Evolutionary conservation across 1,139 yeast genomes (phyloP).

Genomic region (Candida albicans): DNA sequence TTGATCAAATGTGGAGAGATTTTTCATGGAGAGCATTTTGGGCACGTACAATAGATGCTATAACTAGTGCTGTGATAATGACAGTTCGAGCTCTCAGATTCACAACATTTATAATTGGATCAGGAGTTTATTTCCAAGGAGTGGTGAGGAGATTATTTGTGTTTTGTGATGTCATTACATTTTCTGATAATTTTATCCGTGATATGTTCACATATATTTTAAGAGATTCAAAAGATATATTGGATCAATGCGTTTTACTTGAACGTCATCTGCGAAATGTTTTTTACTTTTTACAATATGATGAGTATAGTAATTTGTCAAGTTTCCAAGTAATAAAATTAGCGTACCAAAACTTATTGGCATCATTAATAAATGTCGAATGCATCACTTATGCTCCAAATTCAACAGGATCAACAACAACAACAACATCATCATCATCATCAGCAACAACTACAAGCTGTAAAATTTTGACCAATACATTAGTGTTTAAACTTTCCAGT

Average conservation of each 20-base stretch:
- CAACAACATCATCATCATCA: background rate
- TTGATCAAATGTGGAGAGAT: conserved; percentile 26
- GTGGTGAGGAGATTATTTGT: conserved; percentile 20
- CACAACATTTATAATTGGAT: conserved; percentile 20
- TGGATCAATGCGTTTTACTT: conserved; percentile 16
- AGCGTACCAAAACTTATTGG: conserved; percentile 8
- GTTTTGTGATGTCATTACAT: conserved; percentile 33
- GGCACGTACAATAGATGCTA: background rate
- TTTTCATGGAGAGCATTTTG: conserved; percentile 12
- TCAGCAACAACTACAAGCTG: conserved; percentile 8
- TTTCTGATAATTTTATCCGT: conserved; percentile 27
- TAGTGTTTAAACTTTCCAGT: conserved; percentile 31
- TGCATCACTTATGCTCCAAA: conserved; percentile 4
- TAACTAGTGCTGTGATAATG: conserved; percentile 7
- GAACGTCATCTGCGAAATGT: conserved; percentile 14
- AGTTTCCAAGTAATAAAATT: conserved; percentile 8
- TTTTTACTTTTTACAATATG: conserved; percentile 15
- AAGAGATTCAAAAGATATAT: conserved; percentile 18
- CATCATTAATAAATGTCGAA: conserved; percentile 8
- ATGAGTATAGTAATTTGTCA: conserved; percentile 9
- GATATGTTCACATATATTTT: conserved; percentile 31
- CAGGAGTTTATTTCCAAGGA: conserved; percentile 20
- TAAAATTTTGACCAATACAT: conserved; percentile 13
- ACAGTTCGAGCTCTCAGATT: conserved; percentile 19
- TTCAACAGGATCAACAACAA: background rate